Evolutionary conservation across 441 rosid genomes (phyloP).

Genomic region (Syzygium syzygioides): DNA sequence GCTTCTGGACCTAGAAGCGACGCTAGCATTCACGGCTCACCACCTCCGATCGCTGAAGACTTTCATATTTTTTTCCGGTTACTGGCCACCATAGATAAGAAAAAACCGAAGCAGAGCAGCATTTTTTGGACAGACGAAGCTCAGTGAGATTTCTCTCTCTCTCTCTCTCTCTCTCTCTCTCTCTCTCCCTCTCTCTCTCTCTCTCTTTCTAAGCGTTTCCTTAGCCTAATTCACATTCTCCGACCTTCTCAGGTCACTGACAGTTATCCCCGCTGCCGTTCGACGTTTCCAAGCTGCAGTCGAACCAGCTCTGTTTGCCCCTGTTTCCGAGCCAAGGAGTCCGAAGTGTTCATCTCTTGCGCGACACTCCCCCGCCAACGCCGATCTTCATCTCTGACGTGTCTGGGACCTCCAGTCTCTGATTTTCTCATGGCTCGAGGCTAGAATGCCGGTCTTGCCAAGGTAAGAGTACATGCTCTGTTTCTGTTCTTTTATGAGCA

Average conservation of each 20-base stretch:
- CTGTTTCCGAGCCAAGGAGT: neutral
- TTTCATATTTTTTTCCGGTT: neutral
- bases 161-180: neutral
- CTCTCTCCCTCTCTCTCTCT: too few relatives aligned
- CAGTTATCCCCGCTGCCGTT: neutral
- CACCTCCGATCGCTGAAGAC: neutral
- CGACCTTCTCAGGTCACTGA: neutral
- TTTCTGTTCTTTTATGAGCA: neutral
- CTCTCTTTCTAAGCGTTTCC: too few relatives aligned
- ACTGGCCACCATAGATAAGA: neutral
- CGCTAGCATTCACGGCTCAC: neutral
- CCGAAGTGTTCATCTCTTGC: neutral
- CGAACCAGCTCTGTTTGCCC: neutral
- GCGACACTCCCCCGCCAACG: neutral
- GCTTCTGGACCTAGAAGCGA: rapidly evolving
- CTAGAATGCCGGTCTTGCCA: neutral
- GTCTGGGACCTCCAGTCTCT: too few relatives aligned
- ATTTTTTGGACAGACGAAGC: neutral
- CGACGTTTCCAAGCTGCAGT: neutral
- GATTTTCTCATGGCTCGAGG: neutral
- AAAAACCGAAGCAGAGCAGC: too few relatives aligned
- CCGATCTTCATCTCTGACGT: too few relatives aligned
- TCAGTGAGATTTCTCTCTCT: neutral
- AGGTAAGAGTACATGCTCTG: neutral
- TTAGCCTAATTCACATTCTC: neutral